These are phyloP conservation scores for Nakaseomyces bracarensis DNA, from an alignment of 1,139 yeast species.

Conservation along the genomic window DNA sequence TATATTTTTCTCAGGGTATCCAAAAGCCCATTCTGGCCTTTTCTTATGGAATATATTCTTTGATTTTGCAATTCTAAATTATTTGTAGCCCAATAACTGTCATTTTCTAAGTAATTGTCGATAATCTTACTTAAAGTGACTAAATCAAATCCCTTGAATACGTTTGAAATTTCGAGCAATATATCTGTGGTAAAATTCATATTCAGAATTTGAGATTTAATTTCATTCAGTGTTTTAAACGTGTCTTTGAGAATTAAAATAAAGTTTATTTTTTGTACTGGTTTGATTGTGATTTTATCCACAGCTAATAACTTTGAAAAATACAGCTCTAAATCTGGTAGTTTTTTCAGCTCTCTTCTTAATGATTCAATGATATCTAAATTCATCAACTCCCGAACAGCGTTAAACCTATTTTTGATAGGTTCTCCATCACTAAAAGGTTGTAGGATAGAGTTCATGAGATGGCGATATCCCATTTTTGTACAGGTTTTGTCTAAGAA, in stretches of 20 bases:
- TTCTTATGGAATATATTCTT: slow-evolving; percentile 38
- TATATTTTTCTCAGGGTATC: slow-evolving; percentile 40
- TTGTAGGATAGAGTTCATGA: slow-evolving; percentile 38
- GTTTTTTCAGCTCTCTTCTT: slow-evolving; percentile 24
- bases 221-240: slow-evolving; percentile 16
- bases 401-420: slow-evolving; percentile 32
- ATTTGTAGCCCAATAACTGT: slow-evolving; percentile 37
- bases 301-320: slow-evolving; percentile 30
- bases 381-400: slow-evolving; percentile 33
- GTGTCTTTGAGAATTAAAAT: slow-evolving; percentile 35
- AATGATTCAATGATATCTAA: slow-evolving; percentile 19
- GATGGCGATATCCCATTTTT: slow-evolving; percentile 39
- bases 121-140: slow-evolving; percentile 24
- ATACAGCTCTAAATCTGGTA: slow-evolving; percentile 36
- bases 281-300: slow-evolving; percentile 20
- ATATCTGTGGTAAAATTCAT: background rate
- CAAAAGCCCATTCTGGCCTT: slow-evolving; percentile 40
- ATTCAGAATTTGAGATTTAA: background rate
- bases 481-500: slow-evolving; percentile 36
- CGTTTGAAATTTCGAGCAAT: background rate
- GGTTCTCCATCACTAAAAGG: slow-evolving; percentile 37
- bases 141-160: background rate
- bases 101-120: slow-evolving; percentile 33
- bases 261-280: slow-evolving; percentile 36
- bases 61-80: slow-evolving; percentile 39